These are phyloP conservation scores for Plasmodium sp. DNA, from an alignment of 169 alveolate genomes.

Conservation along the genomic window DNA sequence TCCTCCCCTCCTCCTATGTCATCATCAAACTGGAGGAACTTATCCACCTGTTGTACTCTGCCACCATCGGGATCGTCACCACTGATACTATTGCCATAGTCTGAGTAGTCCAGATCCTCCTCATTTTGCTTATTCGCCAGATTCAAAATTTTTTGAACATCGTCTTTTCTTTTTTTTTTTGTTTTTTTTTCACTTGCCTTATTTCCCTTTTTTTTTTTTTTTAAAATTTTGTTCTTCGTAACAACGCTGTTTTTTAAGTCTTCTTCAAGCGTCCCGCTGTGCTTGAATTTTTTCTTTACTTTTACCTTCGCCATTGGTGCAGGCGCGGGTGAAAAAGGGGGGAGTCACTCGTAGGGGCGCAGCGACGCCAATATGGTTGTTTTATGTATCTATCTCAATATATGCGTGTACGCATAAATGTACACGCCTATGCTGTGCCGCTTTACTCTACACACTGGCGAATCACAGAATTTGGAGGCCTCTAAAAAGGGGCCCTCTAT, in stretches of 20 bases:
- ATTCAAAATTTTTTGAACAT: slow-evolving; percentile 29
- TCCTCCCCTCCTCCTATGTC: slow-evolving; percentile 50
- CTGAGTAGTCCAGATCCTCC: slow-evolving; percentile 21
- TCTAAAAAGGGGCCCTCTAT: background rate
- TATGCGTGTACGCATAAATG: background rate
- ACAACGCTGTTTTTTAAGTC: slow-evolving; percentile 37
- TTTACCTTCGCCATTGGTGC: slow-evolving; percentile 30
- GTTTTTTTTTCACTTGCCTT: background rate
- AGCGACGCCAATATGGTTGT: background rate
- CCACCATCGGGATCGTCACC: background rate
- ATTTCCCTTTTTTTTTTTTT: slow-evolving; percentile 20
- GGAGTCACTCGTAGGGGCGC: background rate
- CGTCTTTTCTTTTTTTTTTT: slow-evolving; percentile 11
- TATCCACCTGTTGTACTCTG: slow-evolving; percentile 8
- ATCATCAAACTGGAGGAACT: slow-evolving; percentile 72
- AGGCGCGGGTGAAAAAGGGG: background rate
- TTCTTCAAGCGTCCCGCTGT: slow-evolving; percentile 28
- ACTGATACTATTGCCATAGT: background rate
- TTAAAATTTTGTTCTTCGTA: slow-evolving; percentile 13
- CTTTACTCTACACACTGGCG: background rate
- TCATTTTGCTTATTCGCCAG: slow-evolving; percentile 61
- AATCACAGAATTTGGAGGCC: background rate
- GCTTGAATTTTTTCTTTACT: slow-evolving; percentile 22
- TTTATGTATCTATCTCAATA: background rate
- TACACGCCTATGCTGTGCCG: background rate